These are phyloP conservation scores for Cinchona pubescens DNA, from an alignment of 257 asterid species.

Conservation along the genomic window DNA sequence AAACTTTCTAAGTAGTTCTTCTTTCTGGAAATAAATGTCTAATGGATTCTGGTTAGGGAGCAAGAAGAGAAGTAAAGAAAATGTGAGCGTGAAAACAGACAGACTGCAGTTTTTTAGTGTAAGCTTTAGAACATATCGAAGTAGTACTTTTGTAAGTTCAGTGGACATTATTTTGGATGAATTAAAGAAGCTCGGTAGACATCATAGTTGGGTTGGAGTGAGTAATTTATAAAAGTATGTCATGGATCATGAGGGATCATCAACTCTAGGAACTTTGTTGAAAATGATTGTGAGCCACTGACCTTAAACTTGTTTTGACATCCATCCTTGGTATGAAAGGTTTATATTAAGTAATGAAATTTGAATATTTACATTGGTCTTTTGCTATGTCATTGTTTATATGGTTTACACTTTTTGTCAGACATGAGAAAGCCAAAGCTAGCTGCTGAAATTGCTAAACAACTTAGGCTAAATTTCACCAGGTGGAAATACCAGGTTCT, in stretches of 20 bases:
- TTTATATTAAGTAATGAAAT: not conserved
- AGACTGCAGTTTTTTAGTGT: not conserved
- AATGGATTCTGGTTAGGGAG: not conserved
- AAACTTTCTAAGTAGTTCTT: not conserved
- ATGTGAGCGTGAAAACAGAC: not conserved
- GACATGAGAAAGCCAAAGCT: conserved; percentile 81
- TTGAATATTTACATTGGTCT: not conserved
- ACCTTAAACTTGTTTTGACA: not conserved
- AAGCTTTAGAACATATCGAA: not conserved
- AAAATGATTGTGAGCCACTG: not conserved
- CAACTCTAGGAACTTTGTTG: not conserved
- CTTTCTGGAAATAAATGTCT: not conserved
- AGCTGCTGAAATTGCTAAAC: conserved; percentile 80
- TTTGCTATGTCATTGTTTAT: not conserved
- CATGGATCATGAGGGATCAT: not conserved
- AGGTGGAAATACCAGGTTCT: conserved; percentile 85
- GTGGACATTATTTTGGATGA: not conserved
- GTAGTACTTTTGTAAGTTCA: not conserved
- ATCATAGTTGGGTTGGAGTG: not conserved
- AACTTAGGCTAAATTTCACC: conserved; percentile 75
- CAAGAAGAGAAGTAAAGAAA: not conserved
- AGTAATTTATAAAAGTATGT: not conserved
- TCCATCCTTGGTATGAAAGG: not conserved
- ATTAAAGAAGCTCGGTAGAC: not conserved
- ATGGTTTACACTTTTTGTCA: conserved; percentile 28